Percentiles rank a stretch among this genome's conserved stretches.
Evolutionary conservation across 371 early-diverging fungal genomes (phyloP).

Genomic region (Umbelopsis sp.): DNA sequence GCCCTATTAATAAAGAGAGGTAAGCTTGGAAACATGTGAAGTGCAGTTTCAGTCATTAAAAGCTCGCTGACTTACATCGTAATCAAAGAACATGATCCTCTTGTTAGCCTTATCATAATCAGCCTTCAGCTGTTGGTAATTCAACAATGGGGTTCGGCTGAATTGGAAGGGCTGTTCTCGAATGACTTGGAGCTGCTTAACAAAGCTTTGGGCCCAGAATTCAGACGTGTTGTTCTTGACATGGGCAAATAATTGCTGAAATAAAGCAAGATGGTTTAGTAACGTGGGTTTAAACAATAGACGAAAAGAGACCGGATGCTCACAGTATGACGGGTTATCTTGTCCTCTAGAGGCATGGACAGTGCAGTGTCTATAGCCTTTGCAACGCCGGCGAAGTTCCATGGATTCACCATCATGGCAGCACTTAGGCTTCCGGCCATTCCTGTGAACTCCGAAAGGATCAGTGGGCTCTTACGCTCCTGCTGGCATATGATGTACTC

Average conservation of each 20-base stretch:
- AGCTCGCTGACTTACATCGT: conserved; percentile 60
- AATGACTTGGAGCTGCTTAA: conserved; percentile 57
- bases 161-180: conserved; percentile 43
- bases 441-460: conserved; percentile 98
- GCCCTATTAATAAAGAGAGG: conserved; percentile 59
- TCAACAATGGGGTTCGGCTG: conserved; percentile 68
- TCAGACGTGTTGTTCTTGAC: conserved; percentile 88
- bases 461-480: conserved; percentile 88
- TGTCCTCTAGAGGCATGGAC: conserved; percentile 80
- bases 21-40: conserved; percentile 23
- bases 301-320: conserved; percentile 14
- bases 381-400: conserved; percentile 93
- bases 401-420: conserved; percentile 95
- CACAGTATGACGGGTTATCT: conserved; percentile 47
- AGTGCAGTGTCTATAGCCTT: conserved; percentile 88
- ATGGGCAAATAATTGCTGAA: conserved; percentile 76
- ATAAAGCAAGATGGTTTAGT: neutral
- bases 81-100: conserved; percentile 81
- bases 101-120: conserved; percentile 59
- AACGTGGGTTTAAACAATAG: neutral
- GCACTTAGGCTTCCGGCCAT: conserved; percentile 91
- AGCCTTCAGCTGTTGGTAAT: conserved; percentile 38
- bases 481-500: conserved; percentile 98
- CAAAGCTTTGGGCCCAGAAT: conserved; percentile 87
- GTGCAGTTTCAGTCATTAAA: neutral